These are phyloP conservation scores for Leccinellum rugosiceps DNA, from an alignment of 768 basidiomycete genomes.

Conservation along the genomic window DNA sequence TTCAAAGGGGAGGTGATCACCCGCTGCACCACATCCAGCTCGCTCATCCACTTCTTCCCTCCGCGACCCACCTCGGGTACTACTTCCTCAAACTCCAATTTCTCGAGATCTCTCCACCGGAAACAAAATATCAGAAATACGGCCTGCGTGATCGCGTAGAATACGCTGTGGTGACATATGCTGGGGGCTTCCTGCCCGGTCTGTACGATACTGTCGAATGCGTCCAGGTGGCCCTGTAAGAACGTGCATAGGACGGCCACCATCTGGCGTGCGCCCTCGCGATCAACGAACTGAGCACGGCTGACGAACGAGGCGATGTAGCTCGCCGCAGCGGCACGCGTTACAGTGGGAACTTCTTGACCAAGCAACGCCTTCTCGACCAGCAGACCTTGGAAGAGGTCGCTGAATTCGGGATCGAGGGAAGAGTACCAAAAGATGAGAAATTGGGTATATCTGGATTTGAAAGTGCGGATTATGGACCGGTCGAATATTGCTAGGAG, in stretches of 20 bases:
- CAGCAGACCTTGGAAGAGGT: slow-evolving; percentile 93
- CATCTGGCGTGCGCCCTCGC: slow-evolving; percentile 67
- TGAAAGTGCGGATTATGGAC: slow-evolving; percentile 91
- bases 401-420: slow-evolving; percentile 82
- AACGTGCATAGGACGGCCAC: slow-evolving; percentile 85
- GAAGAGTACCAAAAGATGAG: slow-evolving; percentile 95
- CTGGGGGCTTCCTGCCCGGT: slow-evolving; percentile 32
- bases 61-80: slow-evolving; percentile 40
- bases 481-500: slow-evolving; percentile 93
- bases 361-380: slow-evolving; percentile 82
- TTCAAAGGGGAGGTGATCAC: slow-evolving; percentile 81
- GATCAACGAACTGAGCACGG: slow-evolving; percentile 82
- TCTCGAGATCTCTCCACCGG: slow-evolving; percentile 83
- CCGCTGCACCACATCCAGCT: slow-evolving; percentile 73
- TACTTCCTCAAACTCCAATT: slow-evolving; percentile 53
- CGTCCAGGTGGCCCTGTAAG: slow-evolving; percentile 71
- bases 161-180: slow-evolving; percentile 59
- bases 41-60: slow-evolving; percentile 78
- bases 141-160: slow-evolving; percentile 90
- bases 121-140: slow-evolving; percentile 98
- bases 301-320: slow-evolving; percentile 93
- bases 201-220: slow-evolving; percentile 51
- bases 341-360: slow-evolving; percentile 59
- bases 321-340: slow-evolving; percentile 87
- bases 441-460: slow-evolving; percentile 97